These are phyloP conservation scores for Cucumis cinereus DNA, from an alignment of 306 rosid species.

Conservation along the genomic window DNA sequence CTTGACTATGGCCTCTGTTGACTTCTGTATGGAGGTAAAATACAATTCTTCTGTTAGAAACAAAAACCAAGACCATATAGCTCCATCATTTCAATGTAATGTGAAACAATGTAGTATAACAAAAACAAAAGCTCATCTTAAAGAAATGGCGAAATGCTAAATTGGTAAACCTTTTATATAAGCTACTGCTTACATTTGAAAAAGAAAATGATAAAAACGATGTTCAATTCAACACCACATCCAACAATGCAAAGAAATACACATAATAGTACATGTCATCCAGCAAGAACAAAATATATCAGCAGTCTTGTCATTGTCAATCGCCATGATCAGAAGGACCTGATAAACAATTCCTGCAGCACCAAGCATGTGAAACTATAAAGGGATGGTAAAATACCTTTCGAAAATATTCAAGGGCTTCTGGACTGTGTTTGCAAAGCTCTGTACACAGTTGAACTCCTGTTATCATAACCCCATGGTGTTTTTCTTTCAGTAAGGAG, in stretches of 20 bases:
- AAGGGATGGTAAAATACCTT: slow-evolving; percentile 28
- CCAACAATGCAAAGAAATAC: neutral
- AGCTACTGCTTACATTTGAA: neutral
- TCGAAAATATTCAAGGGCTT: slow-evolving; percentile 84
- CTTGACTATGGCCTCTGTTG: slow-evolving; percentile 81
- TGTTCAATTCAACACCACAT: neutral
- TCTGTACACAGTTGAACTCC: slow-evolving; percentile 97
- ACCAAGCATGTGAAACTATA: neutral
- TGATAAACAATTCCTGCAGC: neutral
- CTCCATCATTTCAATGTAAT: neutral
- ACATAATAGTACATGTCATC: neutral
- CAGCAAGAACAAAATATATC: neutral
- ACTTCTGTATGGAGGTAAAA: slow-evolving; percentile 47
- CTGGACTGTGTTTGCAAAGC: slow-evolving; percentile 69
- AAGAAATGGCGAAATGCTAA: too few species aligned
- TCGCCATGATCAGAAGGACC: neutral
- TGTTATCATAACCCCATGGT: slow-evolving; percentile 92
- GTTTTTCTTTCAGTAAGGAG: slow-evolving; percentile 86
- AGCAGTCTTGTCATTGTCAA: neutral
- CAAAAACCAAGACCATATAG: neutral
- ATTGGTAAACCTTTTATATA: neutral
- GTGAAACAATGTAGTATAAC: neutral
- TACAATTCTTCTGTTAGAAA: slow-evolving; percentile 14
- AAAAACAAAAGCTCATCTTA: neutral
- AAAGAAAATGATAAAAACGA: neutral